Conservation (phyloP, 1,284 basidiomycete species). For the Peniophora sp. region DNA sequence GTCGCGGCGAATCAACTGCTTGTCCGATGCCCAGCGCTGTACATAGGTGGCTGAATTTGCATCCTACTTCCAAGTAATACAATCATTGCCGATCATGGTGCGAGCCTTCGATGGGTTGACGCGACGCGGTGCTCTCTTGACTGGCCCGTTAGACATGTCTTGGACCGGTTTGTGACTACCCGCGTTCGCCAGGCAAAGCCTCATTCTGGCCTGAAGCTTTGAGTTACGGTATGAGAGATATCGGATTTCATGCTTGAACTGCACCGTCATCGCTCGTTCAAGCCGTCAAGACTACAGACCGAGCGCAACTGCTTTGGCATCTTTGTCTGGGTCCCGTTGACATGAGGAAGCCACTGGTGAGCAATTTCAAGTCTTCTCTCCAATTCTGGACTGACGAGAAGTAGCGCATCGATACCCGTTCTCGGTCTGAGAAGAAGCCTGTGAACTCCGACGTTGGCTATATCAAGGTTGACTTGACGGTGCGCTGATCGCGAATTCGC, state of each 20-base stretch:
- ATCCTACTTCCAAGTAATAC: conserved; percentile 22
- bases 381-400: neutral
- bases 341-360: neutral
- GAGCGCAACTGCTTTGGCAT: neutral
- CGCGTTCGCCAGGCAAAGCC: neutral
- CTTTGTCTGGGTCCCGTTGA: neutral
- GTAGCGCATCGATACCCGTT: neutral
- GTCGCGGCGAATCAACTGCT: conserved; percentile 44
- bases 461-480: neutral
- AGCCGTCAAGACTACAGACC: neutral
- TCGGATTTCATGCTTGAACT: too few relatives aligned
- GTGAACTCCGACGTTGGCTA: neutral
- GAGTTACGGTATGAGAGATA: too few relatives aligned
- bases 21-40: conserved; percentile 53
- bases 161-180: neutral
- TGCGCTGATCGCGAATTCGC: neutral
- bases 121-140: too few relatives aligned
- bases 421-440: neutral
- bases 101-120: too few relatives aligned
- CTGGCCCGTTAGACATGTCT: neutral
- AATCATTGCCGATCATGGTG: too few relatives aligned
- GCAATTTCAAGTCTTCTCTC: neutral
- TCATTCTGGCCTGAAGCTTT: too few relatives aligned
- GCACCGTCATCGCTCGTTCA: too few relatives aligned
- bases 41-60: conserved; percentile 50